Conservation (phyloP, 2,329 filamentous ascomycete species). For the Ophiostoma sp. region DNA sequence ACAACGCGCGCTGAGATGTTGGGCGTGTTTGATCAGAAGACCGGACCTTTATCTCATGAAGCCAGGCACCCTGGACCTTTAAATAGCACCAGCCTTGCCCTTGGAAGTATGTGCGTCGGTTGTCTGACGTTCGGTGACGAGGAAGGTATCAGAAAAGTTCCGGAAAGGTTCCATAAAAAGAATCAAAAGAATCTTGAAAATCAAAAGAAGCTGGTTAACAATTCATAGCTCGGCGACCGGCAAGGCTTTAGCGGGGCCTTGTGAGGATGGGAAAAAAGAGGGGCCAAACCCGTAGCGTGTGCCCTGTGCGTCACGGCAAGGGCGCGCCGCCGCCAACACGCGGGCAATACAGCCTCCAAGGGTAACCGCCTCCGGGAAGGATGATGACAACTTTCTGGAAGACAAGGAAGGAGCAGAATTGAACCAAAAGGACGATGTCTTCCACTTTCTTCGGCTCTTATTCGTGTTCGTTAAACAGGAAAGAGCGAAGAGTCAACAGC, state of each 20-base stretch:
- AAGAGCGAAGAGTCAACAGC: neutral
- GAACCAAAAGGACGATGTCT: neutral
- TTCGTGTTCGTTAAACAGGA: neutral
- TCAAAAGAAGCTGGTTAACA: neutral
- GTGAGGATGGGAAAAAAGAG: neutral
- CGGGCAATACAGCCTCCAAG: neutral
- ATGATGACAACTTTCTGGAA: neutral
- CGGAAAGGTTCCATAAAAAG: neutral
- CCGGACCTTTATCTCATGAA: too few relatives aligned
- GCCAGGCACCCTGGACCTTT: neutral
- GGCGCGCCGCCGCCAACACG: slow-evolving; percentile 3
- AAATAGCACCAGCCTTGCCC: neutral
- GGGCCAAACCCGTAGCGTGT: neutral
- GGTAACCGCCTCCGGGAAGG: neutral
- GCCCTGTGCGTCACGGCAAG: slow-evolving; percentile 11
- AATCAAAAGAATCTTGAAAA: neutral
- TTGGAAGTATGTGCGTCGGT: neutral
- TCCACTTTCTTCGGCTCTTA: too few relatives aligned
- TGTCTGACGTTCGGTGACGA: neutral
- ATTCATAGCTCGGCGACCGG: neutral
- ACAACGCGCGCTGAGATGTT: neutral
- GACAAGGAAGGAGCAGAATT: neutral
- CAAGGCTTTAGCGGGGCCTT: slow-evolving; percentile 17
- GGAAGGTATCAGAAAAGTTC: too few relatives aligned
- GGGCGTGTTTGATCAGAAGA: too few relatives aligned